Conservation (phyloP, 75 land plant genomes). For the Cupressus sempervirens region DNA sequence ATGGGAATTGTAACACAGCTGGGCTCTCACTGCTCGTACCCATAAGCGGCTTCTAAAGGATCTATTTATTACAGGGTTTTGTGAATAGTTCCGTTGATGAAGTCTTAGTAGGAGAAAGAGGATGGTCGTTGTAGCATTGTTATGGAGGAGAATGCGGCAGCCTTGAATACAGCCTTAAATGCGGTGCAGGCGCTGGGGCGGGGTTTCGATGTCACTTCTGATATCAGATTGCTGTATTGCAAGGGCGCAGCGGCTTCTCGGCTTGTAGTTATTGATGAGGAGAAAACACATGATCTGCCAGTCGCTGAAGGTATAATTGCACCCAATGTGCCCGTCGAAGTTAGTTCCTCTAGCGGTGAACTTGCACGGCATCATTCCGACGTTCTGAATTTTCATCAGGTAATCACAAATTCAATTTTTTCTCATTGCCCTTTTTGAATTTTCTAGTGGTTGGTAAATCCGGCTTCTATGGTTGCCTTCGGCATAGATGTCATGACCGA, state of each 20-base stretch:
- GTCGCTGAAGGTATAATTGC: slow-evolving; percentile 23
- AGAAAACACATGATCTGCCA: slow-evolving; percentile 29
- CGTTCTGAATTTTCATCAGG: slow-evolving; percentile 44
- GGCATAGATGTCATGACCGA: background rate
- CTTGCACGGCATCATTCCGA: slow-evolving; percentile 25
- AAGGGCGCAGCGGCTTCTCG: slow-evolving; percentile 48
- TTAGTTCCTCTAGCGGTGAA: slow-evolving; percentile 21
- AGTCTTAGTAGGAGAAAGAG: background rate
- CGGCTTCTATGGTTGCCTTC: background rate
- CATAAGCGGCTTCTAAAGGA: background rate
- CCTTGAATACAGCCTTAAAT: slow-evolving; percentile 43
- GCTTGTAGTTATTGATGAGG: slow-evolving; percentile 59
- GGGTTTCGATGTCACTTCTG: slow-evolving; percentile 75
- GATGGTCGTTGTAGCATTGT: slow-evolving; percentile 1
- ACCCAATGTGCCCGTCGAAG: slow-evolving; percentile 36
- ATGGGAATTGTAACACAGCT: slow-evolving; percentile 4
- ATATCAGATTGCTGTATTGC: slow-evolving; percentile 58
- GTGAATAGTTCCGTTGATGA: background rate
- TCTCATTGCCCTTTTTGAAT: background rate
- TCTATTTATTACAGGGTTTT: background rate
- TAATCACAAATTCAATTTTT: slow-evolving; percentile 4
- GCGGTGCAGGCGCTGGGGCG: slow-evolving; percentile 62
- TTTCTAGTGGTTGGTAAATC: slow-evolving; percentile 5
- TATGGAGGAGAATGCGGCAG: slow-evolving; percentile 32
- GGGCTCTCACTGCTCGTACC: background rate